Conservation (phyloP, 148 eudicot genomes). For the Drosera capensis region DNA sequence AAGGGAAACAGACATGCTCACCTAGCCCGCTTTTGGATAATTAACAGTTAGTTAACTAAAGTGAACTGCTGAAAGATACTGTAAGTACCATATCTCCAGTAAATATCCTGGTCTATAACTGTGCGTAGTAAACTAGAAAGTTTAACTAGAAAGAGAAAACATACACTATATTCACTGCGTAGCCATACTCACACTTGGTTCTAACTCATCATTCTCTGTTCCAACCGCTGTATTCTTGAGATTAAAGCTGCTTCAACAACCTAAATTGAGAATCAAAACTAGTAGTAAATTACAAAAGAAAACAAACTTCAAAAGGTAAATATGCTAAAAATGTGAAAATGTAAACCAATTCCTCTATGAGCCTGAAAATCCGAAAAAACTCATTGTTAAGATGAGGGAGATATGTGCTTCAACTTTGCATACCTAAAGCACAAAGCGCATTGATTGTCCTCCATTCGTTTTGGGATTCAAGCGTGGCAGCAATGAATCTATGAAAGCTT, state of each 20-base stretch:
- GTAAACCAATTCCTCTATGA: too few relatives aligned
- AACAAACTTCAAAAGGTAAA: too few relatives aligned
- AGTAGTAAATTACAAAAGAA: not conserved
- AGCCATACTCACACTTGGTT: constrained; percentile 94
- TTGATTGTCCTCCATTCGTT: constrained; percentile 54
- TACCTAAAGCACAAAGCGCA: constrained; percentile 95
- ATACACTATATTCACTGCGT: constrained; percentile 36
- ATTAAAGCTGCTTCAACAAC: constrained; percentile 96
- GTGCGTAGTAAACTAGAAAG: too few relatives aligned
- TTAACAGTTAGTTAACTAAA: too few relatives aligned
- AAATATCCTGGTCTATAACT: too few relatives aligned
- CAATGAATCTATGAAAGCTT: constrained; percentile 83
- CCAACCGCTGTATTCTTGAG: constrained; percentile 80
- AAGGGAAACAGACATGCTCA: too few relatives aligned
- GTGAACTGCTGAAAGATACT: too few relatives aligned
- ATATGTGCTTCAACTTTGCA: not conserved
- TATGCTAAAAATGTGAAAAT: too few relatives aligned
- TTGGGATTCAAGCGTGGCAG: constrained; percentile 77
- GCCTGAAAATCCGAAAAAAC: too few relatives aligned
- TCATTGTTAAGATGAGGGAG: not conserved
- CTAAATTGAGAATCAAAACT: constrained; percentile 18
- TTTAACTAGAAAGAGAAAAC: not conserved
- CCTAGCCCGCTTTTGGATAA: too few relatives aligned
- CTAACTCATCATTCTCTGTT: constrained; percentile 77
- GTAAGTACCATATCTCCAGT: too few relatives aligned